Base-by-base conservation (phyloP, 768 basidiomycete species). In the Erythrobasidium yunnanense region DNA sequence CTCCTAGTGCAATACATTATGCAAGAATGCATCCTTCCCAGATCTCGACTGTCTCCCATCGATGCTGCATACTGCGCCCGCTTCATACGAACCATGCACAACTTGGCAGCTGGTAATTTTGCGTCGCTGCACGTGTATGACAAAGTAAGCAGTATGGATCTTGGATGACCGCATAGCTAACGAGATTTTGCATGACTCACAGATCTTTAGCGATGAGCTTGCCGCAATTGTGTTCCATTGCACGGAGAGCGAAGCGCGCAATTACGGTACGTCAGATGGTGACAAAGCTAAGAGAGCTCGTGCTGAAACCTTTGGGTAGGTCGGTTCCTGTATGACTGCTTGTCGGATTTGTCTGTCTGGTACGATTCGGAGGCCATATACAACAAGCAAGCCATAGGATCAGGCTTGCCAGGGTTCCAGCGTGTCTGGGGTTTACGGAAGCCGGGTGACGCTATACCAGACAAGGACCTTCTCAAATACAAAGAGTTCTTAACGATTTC, bases 21-120 rank as follows among this genome's bases (percentile, higher is more conserved):
- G 68, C 88, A 95, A 73, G 84, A 93, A 73, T 97, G 95, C 74
- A 84, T 99, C 68, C 86, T 88, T 73, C 93, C 95, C 11, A 84
- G 95, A 29, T 87, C 86, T 70, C 78, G 96, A 42, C 78, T 96
- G n/a, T 93, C 93, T 0, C 91, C 91, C 0, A 88, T 91, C 83
- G 95, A 99, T 76, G 93, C 95, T 25, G 87, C 93, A 63, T 99
- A 85, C 71, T 90, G 90, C 65, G 86, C 89, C 1, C 87, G 89
- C 70, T 86, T 97, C 72, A 87, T 97, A 75, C 87, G 87, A 73
- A 81, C 86, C 15, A 79, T 96, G 67, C 95, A 99, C 71, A 81
- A 82, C 15, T 83, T 86, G 74, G 91, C 89, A n/a, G 92, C 92
- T 0, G 83, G 84, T 7, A 86, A 86, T 1, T 99, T 96, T 75